Conservation (phyloP, 2,329 filamentous ascomycete species). For the Zasmidium cellare region DNA sequence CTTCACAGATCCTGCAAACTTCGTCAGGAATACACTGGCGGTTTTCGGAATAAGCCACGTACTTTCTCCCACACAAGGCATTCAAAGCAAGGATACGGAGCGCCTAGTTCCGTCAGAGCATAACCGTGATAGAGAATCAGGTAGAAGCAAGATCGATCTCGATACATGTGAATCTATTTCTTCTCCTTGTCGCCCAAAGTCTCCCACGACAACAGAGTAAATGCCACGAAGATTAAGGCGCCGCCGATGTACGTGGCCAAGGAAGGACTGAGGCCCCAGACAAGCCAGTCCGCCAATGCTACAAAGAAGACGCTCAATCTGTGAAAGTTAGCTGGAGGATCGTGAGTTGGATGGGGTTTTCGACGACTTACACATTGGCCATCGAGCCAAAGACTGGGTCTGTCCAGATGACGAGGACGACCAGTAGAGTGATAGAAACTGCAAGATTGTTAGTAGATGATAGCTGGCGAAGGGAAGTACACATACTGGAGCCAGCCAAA, state of each 20-base stretch:
- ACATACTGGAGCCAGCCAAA: conserved; percentile 28
- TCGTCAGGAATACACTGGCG: too few relatives aligned
- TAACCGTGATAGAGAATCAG: not conserved
- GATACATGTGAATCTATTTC: not conserved
- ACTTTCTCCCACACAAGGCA: too few relatives aligned
- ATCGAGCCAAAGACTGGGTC: conserved; percentile 36
- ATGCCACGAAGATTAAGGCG: conserved; percentile 31
- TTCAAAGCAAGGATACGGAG: too few relatives aligned
- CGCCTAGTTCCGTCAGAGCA: not conserved
- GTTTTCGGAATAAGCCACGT: too few relatives aligned
- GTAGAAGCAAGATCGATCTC: not conserved
- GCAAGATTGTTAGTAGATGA: conserved; percentile 1
- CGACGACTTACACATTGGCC: conserved; percentile 30
- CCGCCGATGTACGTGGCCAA: conserved; percentile 34
- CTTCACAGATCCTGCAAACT: too few relatives aligned
- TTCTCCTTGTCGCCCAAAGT: conserved; percentile 27
- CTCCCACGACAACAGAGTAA: conserved; percentile 32
- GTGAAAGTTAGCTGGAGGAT: conserved; percentile 10
- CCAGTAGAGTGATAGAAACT: conserved; percentile 33
- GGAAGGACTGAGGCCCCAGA: conserved; percentile 31
- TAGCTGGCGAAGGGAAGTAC: conserved; percentile 1
- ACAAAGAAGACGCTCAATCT: conserved; percentile 35
- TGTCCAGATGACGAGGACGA: conserved; percentile 36
- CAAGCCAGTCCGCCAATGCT: conserved; percentile 35
- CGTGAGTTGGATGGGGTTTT: not conserved